These are phyloP conservation scores for Mollisiaceae sp. DNA, from an alignment of 2,329 filamentous ascomycete species.

Conservation along the genomic window DNA sequence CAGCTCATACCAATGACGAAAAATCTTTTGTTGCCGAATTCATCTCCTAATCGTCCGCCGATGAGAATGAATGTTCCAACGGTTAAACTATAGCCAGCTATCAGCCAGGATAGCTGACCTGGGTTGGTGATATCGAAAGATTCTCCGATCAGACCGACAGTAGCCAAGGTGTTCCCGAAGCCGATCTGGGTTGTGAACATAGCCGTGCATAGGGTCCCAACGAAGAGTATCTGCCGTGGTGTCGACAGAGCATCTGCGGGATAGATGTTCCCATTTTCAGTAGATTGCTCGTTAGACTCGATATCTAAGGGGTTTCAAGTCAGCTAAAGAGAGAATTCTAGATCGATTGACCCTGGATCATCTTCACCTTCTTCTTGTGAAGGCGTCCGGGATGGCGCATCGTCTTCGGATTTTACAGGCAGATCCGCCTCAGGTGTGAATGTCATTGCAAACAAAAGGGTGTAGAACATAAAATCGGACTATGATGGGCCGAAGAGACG, in stretches of 20 bases:
- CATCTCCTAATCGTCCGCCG: neutral
- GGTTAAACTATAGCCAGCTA: constrained; percentile 51
- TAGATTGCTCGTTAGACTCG: neutral
- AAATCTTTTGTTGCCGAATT: neutral
- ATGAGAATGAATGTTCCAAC: neutral
- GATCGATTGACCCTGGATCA: neutral
- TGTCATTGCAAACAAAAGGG: neutral
- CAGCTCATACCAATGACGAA: neutral
- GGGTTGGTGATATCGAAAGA: constrained; percentile 51
- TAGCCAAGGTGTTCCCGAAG: constrained; percentile 52
- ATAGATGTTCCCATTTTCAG: neutral
- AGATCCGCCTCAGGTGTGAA: neutral
- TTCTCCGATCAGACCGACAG: constrained; percentile 51
- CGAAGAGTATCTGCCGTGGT: constrained; percentile 6
- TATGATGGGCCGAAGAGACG: neutral
- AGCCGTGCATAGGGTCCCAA: constrained; percentile 6
- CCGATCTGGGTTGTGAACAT: constrained; percentile 45
- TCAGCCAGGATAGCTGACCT: constrained; percentile 57
- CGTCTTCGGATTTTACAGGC: neutral
- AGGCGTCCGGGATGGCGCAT: too few relatives aligned
- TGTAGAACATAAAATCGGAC: neutral
- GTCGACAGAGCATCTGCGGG: neutral
- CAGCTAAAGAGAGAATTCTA: neutral
- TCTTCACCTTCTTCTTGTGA: neutral
- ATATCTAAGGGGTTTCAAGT: neutral